Percentiles rank a stretch among this genome's conserved stretches.
Evolutionary conservation across 148 eudicot genomes (phyloP).

Genomic region (Beta vulgaris): DNA sequence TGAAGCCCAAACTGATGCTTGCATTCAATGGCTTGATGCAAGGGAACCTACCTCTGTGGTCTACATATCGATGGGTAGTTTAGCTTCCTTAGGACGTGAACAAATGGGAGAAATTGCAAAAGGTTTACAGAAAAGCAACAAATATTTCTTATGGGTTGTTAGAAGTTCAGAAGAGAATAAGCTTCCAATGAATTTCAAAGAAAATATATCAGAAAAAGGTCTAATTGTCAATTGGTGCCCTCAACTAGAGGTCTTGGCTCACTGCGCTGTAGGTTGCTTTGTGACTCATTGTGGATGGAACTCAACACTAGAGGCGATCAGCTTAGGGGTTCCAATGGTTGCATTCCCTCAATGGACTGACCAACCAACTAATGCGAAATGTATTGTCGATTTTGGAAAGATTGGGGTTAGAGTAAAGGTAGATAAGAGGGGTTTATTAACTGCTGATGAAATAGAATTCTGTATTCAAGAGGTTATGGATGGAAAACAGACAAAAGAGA

Average conservation of each 20-base stretch:
- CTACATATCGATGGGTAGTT: slow-evolving; percentile 61
- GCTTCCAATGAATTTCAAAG: slow-evolving; percentile 35
- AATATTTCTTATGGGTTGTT: slow-evolving; percentile 53
- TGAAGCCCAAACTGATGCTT: slow-evolving; percentile 26
- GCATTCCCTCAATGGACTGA: slow-evolving; percentile 53
- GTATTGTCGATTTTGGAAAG: slow-evolving; percentile 44
- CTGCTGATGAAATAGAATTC: slow-evolving; percentile 29
- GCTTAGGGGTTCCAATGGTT: slow-evolving; percentile 56
- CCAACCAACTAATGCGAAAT: slow-evolving; percentile 55
- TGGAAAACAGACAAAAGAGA: slow-evolving; percentile 34
- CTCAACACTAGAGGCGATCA: slow-evolving; percentile 50
- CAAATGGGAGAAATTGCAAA: slow-evolving; percentile 55
- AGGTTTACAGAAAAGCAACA: slow-evolving; percentile 31
- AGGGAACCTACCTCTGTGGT: slow-evolving; percentile 38
- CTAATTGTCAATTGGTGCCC: slow-evolving; percentile 51
- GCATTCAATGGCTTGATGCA: slow-evolving; percentile 34
- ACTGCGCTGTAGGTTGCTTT: slow-evolving; percentile 46
- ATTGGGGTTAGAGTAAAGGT: slow-evolving; percentile 36
- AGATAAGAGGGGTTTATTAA: slow-evolving; percentile 33
- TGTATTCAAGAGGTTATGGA: slow-evolving; percentile 48
- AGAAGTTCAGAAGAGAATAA: slow-evolving; percentile 44
- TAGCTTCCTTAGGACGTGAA: slow-evolving; percentile 36
- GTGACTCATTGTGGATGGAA: slow-evolving; percentile 65
- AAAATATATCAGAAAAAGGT: slow-evolving; percentile 31
- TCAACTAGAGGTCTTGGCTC: slow-evolving; percentile 44